These are phyloP conservation scores for Xylaria cubensis DNA, from an alignment of 495 filamentous ascomycete genomes.

Conservation along the genomic window DNA sequence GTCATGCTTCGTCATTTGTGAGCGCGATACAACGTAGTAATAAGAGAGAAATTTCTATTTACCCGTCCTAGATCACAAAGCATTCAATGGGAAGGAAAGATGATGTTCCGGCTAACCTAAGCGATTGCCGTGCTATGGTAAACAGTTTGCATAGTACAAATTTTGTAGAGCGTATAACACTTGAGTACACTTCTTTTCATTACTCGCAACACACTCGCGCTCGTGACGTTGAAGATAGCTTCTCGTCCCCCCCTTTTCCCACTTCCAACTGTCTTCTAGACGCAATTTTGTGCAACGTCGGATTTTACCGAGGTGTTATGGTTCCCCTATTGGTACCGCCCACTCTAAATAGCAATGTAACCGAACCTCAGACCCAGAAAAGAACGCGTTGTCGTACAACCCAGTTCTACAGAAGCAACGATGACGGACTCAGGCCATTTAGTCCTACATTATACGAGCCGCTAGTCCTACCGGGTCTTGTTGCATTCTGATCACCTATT, in stretches of 20 bases:
- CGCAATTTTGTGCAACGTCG: not conserved
- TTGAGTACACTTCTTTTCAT: not conserved
- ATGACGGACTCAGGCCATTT: not conserved
- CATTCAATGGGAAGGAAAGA: not conserved
- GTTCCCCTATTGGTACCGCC: not conserved
- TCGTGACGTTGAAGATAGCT: not conserved
- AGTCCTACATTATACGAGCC: not conserved
- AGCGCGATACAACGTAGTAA: not conserved
- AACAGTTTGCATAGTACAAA: not conserved
- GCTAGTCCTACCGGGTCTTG: not conserved
- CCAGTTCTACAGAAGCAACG: not conserved
- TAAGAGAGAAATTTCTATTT: not conserved
- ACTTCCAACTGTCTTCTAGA: not conserved
- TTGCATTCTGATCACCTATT: not conserved
- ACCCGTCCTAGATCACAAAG: not conserved
- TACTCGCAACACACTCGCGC: not conserved
- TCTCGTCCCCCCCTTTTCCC: not conserved
- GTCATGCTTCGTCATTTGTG: not conserved
- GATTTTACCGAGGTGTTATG: not conserved
- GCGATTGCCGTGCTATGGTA: not conserved
- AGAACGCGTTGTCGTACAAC: not conserved
- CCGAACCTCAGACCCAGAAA: not conserved
- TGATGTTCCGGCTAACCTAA: not conserved
- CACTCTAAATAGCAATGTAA: not conserved
- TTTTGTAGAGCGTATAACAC: not conserved